Base-by-base conservation (phyloP, 345 rosid species). In the Linum usitatissimum region DNA sequence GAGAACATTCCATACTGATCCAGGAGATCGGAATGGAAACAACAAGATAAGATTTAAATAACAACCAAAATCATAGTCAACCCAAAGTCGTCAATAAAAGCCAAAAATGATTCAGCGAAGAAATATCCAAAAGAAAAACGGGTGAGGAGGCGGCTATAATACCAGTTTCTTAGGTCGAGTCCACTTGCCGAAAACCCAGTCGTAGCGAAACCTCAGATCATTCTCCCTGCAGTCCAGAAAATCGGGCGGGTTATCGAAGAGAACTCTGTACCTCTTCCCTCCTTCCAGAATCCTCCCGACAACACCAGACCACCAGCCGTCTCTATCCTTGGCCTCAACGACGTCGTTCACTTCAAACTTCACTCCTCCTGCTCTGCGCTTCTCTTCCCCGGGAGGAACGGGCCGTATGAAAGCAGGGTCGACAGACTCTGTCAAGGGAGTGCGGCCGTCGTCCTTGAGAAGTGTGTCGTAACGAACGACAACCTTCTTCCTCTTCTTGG, bases 331-430 rank as follows among this genome's bases (percentile, higher is more conserved):
- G 7, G 69, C 73, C 62, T 76, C 79, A 20, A 76, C 70, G 23
- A 51, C 71, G 20, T 71, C 63, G 39, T 69, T 57, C 6, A 31
- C 74, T 49, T 62, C 45, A 10, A 17, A 42, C 19, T 57, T 9
- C 13, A 45, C 14, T 45, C 51, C 51, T 10, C 17, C 51, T 40
- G 13, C 48, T 12, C 48, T n/a, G 59, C 15, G 28, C 6, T 34
- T 34, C 5, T 34, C 30, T 12, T 2, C 13, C 0, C 4, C 14
- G 28, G 21, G 69, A 5, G 86, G 92, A 23, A 80, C 18, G 8
- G 96, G 96, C 64, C 96, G 66, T 0, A 86, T 60, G 58, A 57
- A 61, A 20, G 21, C 30, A 1, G 75, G 76, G 64, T 81, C 85
- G 9, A 86, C 71, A 28, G 9, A 1, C 70, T 84, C 87, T 0